Percentiles rank a stretch among this genome's conserved stretches.
Evolutionary conservation across 2,329 filamentous ascomycete species (phyloP).

Genomic region (Lasiodiplodia sp.): DNA sequence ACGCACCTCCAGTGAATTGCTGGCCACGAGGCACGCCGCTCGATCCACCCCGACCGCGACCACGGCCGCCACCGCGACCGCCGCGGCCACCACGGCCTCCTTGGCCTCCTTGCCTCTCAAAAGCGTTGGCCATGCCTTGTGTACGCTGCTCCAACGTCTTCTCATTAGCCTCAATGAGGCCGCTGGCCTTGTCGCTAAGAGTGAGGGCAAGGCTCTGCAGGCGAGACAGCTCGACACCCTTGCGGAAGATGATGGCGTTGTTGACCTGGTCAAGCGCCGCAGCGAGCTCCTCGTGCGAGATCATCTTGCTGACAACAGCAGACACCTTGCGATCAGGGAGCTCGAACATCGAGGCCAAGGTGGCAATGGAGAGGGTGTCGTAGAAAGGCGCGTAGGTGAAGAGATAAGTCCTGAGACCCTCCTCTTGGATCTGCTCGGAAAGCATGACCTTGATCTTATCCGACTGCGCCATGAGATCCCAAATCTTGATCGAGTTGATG

Average conservation of each 20-base stretch:
- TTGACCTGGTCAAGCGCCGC: conserved; percentile 98
- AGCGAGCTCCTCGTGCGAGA: conserved; percentile 96
- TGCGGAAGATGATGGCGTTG: conserved; percentile 96
- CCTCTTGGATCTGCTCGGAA: conserved; percentile 96
- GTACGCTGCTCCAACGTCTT: conserved; percentile 96
- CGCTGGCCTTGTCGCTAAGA: conserved; percentile 93
- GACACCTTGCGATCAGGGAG: conserved; percentile 87
- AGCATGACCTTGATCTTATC: conserved; percentile 98
- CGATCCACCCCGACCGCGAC: conserved; percentile 68
- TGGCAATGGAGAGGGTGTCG: conserved; percentile 88
- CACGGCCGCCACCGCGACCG: conserved; percentile 67
- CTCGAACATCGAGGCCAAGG: conserved; percentile 94
- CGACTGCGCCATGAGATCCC: conserved; percentile 93
- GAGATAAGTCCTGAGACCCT: conserved; percentile 96
- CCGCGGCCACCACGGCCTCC: conserved; percentile 69
- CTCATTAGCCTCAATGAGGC: conserved; percentile 96
- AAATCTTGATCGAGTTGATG: conserved; percentile 99
- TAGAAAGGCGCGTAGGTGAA: conserved; percentile 99
- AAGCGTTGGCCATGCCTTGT: conserved; percentile 92
- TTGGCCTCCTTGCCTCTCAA: conserved; percentile 87
- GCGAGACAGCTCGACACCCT: conserved; percentile 96
- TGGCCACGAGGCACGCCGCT: conserved; percentile 72
- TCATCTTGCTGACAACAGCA: conserved; percentile 99
- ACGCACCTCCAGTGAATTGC: conserved; percentile 81
- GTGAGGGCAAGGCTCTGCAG: conserved; percentile 95